Percentiles rank a stretch among this genome's conserved stretches.
These are phyloP conservation scores for Apiospora koreana DNA, from an alignment of 2,329 filamentous ascomycete genomes.

Conservation along the genomic window DNA sequence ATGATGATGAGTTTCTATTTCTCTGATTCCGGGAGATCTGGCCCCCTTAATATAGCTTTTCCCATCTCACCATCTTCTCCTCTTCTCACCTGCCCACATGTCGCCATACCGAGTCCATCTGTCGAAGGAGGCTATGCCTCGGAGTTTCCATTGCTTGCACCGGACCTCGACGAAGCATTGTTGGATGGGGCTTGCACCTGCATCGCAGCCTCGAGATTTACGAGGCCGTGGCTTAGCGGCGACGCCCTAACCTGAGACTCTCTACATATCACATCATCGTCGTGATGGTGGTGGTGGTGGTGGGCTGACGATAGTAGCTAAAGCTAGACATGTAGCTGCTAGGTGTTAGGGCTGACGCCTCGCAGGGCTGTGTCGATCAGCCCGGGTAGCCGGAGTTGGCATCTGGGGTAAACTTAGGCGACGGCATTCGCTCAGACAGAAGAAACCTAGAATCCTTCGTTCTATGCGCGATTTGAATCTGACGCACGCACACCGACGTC, in stretches of 20 bases:
- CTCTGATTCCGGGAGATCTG: not conserved
- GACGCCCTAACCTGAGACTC: not conserved
- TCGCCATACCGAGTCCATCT: not conserved
- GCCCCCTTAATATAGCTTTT: not conserved
- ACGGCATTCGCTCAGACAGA: not conserved
- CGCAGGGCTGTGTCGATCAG: not conserved
- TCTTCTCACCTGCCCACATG: not conserved
- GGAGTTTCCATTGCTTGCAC: not conserved
- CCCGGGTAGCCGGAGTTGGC: not conserved
- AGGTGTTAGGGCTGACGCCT: conserved; percentile 3
- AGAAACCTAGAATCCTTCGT: not conserved
- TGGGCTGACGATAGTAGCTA: not conserved
- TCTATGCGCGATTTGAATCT: not conserved
- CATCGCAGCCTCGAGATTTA: not conserved
- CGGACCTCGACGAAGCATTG: not conserved
- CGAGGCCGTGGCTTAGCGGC: not conserved
- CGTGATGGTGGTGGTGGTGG: not conserved
- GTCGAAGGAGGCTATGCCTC: not conserved
- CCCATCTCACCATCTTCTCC: not conserved
- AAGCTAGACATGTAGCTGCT: not conserved
- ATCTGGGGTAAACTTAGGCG: not conserved
- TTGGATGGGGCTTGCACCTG: not conserved
- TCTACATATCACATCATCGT: no score
- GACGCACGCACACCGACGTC: not conserved
- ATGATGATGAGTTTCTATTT: not conserved